phyloP scores from a whole-genome alignment of 2,329 filamentous ascomycete species.

The Neonectria sp. region DNA sequence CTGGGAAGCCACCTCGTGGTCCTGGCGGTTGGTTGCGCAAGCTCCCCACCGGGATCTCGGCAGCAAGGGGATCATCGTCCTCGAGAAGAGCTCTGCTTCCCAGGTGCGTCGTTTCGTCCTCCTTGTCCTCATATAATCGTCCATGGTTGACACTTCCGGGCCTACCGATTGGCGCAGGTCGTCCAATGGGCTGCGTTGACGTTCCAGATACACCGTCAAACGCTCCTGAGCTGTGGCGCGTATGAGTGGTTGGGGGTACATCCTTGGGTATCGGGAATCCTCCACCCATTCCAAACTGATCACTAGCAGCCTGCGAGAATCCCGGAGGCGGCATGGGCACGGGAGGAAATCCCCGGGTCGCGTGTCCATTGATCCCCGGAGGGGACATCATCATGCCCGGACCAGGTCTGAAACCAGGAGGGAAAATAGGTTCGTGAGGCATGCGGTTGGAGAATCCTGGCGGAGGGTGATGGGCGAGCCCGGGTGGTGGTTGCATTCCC shows the following conservation, averaged over 20 bases:
- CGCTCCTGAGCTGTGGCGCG: conserved; percentile 81
- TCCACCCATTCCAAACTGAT: conserved; percentile 51
- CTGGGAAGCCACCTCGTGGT: conserved; percentile 58
- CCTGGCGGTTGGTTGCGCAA: conserved; percentile 68
- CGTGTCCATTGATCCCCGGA: conserved; percentile 64
- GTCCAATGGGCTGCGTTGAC: conserved; percentile 80
- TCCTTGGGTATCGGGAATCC: conserved; percentile 54
- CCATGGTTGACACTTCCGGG: conserved; percentile 80
- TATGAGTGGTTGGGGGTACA: conserved; percentile 67
- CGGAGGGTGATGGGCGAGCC: conserved; percentile 55
- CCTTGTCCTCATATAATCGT: conserved; percentile 66
- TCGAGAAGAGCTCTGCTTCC: conserved; percentile 92
- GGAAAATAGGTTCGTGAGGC: conserved; percentile 66
- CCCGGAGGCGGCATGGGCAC: conserved; percentile 56
- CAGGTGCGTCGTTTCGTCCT: conserved; percentile 84
- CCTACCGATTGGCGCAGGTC: conserved; percentile 89
- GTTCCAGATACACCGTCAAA: conserved; percentile 70
- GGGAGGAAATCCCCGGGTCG: conserved; percentile 61
- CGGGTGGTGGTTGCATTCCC: conserved; percentile 65
- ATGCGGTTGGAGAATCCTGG: conserved; percentile 72
- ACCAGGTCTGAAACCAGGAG: conserved; percentile 62
- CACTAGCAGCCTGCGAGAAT: conserved; percentile 50
- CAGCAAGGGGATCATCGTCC: conserved; percentile 73
- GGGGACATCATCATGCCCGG: conserved; percentile 65
- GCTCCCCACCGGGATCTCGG: conserved; percentile 51